Evolutionary conservation across 225 moss, liverwort and hornwort species (phyloP).

Genomic region (Physcomitrium patens): DNA sequence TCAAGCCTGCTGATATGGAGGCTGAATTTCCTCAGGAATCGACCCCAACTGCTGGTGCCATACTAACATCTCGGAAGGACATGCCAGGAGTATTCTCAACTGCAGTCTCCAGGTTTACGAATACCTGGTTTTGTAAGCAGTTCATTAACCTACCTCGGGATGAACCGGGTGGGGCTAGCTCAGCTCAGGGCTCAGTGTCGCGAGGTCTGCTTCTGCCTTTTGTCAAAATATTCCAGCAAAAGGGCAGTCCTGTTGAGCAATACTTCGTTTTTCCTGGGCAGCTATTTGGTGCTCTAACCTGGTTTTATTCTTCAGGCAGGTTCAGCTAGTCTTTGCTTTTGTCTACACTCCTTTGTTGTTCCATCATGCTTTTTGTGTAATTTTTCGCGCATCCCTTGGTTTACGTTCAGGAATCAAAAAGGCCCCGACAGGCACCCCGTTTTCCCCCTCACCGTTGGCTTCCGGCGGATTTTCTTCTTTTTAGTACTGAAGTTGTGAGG

Average conservation of each 20-base stretch:
- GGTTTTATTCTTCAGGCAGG: background rate
- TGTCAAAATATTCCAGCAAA: background rate
- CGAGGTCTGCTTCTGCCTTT: background rate
- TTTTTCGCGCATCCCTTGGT: background rate
- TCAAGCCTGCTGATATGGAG: no score
- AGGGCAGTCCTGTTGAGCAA: background rate
- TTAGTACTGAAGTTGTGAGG: background rate
- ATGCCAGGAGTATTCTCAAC: no score
- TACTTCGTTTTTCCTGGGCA: background rate
- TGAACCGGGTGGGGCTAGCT: constrained; percentile 3
- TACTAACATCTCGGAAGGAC: no score
- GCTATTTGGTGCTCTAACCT: background rate
- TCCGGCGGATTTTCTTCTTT: background rate
- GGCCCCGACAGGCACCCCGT: background rate
- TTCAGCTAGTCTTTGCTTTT: constrained; percentile 14
- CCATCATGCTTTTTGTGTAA: background rate
- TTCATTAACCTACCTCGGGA: background rate
- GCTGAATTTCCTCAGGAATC: no score
- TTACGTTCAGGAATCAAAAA: background rate
- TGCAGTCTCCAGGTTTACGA: no score
- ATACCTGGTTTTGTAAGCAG: constrained; percentile 19
- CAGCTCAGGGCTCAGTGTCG: background rate
- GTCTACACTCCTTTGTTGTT: background rate
- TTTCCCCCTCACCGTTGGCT: background rate
- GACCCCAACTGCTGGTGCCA: no score